Base-by-base conservation (phyloP, 1,284 basidiomycete genomes). In the Phaffia rhodozyma region DNA sequence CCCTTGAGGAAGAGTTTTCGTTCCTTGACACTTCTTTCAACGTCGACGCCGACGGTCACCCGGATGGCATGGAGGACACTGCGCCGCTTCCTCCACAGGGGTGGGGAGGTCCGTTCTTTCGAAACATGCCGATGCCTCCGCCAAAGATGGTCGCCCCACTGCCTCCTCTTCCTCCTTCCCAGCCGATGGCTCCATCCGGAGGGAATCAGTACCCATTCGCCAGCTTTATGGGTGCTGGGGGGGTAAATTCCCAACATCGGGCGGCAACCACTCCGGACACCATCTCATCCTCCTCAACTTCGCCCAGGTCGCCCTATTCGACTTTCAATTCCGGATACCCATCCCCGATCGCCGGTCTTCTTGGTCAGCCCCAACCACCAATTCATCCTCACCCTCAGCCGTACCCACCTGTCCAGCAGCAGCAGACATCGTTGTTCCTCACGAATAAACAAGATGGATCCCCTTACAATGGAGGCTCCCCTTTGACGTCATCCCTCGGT, bases 1-100 rank as follows among this genome's bases (percentile, higher is more conserved):
- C 64, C 55, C 60, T 66, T n/a, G 64, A 66, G 60, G 64, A 66
- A 47, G 64, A 66, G 52, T 66, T 66, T 25, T 60, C 64, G 7
- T 66, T 61, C 60, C 56, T 66, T n/a, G 64, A 66, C 51, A 61
- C 64, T 53, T 56, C 55, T 32, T 56, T 57, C 32, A 50, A 55
- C 6, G 58, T 59, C 23, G 63, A 65, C n/a, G 63, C 51, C 53
- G n/a, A 49, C 55, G 60, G 23, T 62, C 51, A 52, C 50, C 43
- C 50, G 53, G 60, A 55, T 5, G 60, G 54, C 47, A 55, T 38
- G 4, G 55, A 18, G 16, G 32, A 38, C 25, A 25, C 51, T 25
- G 53, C 63, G 30, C 51, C 58, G 30, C 29, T 30, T 48, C 51
- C 54, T 25, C 55, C 63, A 49, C 58, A 60, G 0, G 63, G 63